A percentile compares a stretch with the other conserved stretches of the same genome.
These are phyloP conservation scores for Euphorbia pulcherrima DNA, from an alignment of 345 rosid genomes.

Conservation along the genomic window DNA sequence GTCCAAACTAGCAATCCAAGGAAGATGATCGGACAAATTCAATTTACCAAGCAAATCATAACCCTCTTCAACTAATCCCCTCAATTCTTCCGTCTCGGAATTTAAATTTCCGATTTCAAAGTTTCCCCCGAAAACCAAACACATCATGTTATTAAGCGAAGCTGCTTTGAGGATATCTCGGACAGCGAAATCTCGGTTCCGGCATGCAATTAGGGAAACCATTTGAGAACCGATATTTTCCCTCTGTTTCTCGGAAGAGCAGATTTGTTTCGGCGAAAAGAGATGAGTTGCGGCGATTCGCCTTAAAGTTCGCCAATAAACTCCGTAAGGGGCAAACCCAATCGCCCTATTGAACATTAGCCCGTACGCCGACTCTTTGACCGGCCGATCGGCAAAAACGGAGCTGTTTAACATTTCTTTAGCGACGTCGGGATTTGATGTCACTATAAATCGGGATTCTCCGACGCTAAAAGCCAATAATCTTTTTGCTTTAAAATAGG, in stretches of 20 bases:
- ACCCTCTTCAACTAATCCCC: slow-evolving; percentile 46
- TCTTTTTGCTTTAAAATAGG: slow-evolving; percentile 25
- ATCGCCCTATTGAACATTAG: slow-evolving; percentile 52
- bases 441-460: slow-evolving; percentile 34
- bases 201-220: slow-evolving; percentile 25
- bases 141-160: slow-evolving; percentile 55
- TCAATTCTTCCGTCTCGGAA: slow-evolving; percentile 30
- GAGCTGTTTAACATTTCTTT: slow-evolving; percentile 49
- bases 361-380: slow-evolving; percentile 47
- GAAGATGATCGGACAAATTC: slow-evolving; percentile 55
- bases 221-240: slow-evolving; percentile 35
- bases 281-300: slow-evolving; percentile 48
- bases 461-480: slow-evolving; percentile 56
- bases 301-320: slow-evolving; percentile 48
- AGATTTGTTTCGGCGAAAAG: slow-evolving; percentile 45
- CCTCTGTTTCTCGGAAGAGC: slow-evolving; percentile 32
- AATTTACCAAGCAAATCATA: slow-evolving; percentile 44
- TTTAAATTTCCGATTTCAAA: slow-evolving; percentile 23
- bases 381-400: slow-evolving; percentile 48
- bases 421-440: slow-evolving; percentile 47
- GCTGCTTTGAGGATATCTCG: slow-evolving; percentile 40
- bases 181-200: slow-evolving; percentile 14
- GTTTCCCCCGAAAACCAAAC: slow-evolving; percentile 42
- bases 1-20: slow-evolving; percentile 44
- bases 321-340: slow-evolving; percentile 56